Evolutionary conservation across 129 eudicot genomes (phyloP).

Genomic region (Lactuca sativa): DNA sequence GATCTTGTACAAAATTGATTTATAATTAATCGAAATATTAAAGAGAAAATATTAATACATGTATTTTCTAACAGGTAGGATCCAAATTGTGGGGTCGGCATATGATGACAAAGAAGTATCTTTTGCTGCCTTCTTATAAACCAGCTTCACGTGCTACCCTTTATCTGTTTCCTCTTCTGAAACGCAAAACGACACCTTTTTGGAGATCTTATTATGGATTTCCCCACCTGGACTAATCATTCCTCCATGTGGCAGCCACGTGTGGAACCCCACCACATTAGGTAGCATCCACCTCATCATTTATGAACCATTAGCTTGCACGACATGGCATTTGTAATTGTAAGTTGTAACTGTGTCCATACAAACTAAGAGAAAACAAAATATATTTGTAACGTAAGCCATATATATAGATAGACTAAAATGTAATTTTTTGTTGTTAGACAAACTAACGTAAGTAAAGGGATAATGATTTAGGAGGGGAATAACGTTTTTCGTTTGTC

Average conservation of each 20-base stretch:
- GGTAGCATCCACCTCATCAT: constrained; percentile 39
- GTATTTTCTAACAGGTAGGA: constrained; percentile 1
- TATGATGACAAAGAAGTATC: constrained; percentile 19
- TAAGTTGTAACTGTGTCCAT: neutral
- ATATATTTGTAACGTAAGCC: neutral
- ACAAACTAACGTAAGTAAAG: no score
- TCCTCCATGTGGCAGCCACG: constrained; percentile 36
- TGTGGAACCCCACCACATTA: constrained; percentile 40
- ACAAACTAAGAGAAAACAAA: neutral
- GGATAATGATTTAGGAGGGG: no score
- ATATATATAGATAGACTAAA: no score
- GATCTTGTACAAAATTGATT: no score
- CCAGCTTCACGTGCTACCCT: constrained; percentile 30
- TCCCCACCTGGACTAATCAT: constrained; percentile 31
- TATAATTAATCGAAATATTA: no score
- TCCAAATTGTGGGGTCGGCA: constrained; percentile 29
- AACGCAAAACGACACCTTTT: constrained; percentile 25
- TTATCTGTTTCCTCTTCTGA: constrained; percentile 19
- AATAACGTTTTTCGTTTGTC: no score
- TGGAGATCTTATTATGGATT: constrained; percentile 35
- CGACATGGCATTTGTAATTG: constrained; percentile 19
- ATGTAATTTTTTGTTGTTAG: no score
- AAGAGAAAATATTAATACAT: no score
- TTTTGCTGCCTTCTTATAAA: constrained; percentile 3
- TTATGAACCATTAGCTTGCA: constrained; percentile 20